Evolutionary conservation across 1,284 basidiomycete species (phyloP), one percentile per base, ranked within the genome.

Genomic region (Trametes pubescens): DNA sequence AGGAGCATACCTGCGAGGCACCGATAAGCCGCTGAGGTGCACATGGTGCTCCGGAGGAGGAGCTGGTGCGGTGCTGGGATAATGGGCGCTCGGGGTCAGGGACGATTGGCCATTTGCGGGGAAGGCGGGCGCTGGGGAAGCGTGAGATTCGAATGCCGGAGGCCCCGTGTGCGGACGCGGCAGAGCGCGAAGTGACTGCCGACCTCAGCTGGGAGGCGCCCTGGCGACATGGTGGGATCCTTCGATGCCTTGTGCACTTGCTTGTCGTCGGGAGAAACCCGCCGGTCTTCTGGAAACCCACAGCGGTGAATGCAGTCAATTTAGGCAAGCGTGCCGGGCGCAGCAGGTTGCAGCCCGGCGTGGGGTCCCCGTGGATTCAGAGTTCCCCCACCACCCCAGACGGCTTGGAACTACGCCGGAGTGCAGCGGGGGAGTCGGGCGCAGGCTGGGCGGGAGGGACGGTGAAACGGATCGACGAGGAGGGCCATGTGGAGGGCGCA

Each of bases 401-500:
- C 24, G 37, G 40, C 16, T 38, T 43, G 40, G 40, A 43, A 16
- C 16, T 4, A 18, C 18, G 40, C 40, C 40, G 40, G 40, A 21
- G 48, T 34, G 24, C 16, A 11, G 26, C 8, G 18, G 47, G 38
- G 18, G 53, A 16, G 26, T 43, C 37, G 37, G 37, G 37, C 37
- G 37, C 14, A 13, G 37, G 37, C 10, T 11, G 40, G 40, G 6
- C 14, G 37, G 37, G 6, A 4, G 37, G 4, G 51, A 51, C 48
- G 29, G 47, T 68, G 62, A 59, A 59, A 60, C 60, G 56, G 62
- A 65, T 64, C 59, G 63, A 40, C 61, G 66, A 57, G 46, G 43
- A 11, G 22, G 8, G 43, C 62, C 59, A 62, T 60, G 64, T 46
- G 61, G 52, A n/a, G n/a, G 47, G 57, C 40, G 58, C 59, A 59